Evolutionary conservation across 495 filamentous ascomycete species (phyloP).

Genomic region (Hypomontagnella submonticulosa): DNA sequence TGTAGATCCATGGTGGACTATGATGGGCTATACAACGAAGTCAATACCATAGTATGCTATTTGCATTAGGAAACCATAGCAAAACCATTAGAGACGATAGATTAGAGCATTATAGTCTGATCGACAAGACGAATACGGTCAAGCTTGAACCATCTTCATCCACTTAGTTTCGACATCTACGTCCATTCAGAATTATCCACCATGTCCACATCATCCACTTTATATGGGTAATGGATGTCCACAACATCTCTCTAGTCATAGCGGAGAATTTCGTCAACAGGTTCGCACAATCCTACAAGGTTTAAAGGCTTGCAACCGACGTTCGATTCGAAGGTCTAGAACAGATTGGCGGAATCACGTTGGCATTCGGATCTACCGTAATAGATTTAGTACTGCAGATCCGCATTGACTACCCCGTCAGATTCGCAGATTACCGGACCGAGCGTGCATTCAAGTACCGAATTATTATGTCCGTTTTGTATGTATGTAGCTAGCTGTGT

Average conservation of each 20-base stretch:
- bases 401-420: slow-evolving; percentile 35
- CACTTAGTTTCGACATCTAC: not conserved
- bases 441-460: slow-evolving; percentile 20
- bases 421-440: slow-evolving; percentile 38
- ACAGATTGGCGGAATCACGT: slow-evolving; percentile 45
- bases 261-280: slow-evolving; percentile 35
- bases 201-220: not conserved
- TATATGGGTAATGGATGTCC: slow-evolving; percentile 10
- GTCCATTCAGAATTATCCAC: too few species aligned
- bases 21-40: slow-evolving; percentile 8
- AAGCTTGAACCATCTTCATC: slow-evolving; percentile 22
- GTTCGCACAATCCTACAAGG: slow-evolving; percentile 6
- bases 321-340: slow-evolving; percentile 41
- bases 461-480: not conserved
- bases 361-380: slow-evolving; percentile 39
- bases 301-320: slow-evolving; percentile 19
- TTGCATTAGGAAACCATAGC: not conserved
- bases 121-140: slow-evolving; percentile 26
- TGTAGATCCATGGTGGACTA: slow-evolving; percentile 14
- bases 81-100: not conserved
- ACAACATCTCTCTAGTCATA: slow-evolving; percentile 9
- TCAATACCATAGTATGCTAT: slow-evolving; percentile 11
- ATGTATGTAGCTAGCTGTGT: too few species aligned
- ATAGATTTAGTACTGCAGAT: slow-evolving; percentile 40
- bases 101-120: slow-evolving; percentile 42